These are phyloP conservation scores for Royoungia palumana DNA, from an alignment of 768 basidiomycete genomes.

Conservation along the genomic window DNA sequence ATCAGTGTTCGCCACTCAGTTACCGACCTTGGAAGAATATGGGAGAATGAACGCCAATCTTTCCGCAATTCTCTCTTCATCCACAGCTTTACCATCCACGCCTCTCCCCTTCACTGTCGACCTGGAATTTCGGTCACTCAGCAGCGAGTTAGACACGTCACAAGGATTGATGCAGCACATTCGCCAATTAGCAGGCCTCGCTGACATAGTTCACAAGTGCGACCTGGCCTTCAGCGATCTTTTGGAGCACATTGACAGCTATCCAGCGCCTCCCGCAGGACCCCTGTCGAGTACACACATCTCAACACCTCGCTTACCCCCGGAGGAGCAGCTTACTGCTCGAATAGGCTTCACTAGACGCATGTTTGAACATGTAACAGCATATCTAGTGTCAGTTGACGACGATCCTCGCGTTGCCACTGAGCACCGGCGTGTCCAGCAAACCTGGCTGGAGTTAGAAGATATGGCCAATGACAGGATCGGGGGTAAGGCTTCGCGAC, in stretches of 20 bases:
- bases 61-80: constrained; percentile 42
- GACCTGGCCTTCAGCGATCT: constrained; percentile 82
- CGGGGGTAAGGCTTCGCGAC: constrained; percentile 57
- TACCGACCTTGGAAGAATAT: constrained; percentile 52
- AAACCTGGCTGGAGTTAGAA: constrained; percentile 77
- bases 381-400: constrained; percentile 39
- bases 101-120: constrained; percentile 42
- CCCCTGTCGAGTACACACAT: constrained; percentile 50
- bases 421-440: constrained; percentile 65
- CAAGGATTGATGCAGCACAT: constrained; percentile 48
- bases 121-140: constrained; percentile 61
- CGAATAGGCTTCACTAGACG: constrained; percentile 63
- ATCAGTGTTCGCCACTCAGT: constrained; percentile 33
- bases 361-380: constrained; percentile 46
- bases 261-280: constrained; percentile 56
- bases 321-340: constrained; percentile 64
- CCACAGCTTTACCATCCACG: constrained; percentile 44
- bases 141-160: constrained; percentile 53
- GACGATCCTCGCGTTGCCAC: constrained; percentile 58
- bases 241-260: constrained; percentile 83
- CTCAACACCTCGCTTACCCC: constrained; percentile 40
- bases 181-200: constrained; percentile 52
- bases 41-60: constrained; percentile 49
- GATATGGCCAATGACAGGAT: constrained; percentile 77
- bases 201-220: constrained; percentile 48